Evolutionary conservation across 2,329 filamentous ascomycete species (phyloP).

Genomic region (Berkeleyomyces basicola): DNA sequence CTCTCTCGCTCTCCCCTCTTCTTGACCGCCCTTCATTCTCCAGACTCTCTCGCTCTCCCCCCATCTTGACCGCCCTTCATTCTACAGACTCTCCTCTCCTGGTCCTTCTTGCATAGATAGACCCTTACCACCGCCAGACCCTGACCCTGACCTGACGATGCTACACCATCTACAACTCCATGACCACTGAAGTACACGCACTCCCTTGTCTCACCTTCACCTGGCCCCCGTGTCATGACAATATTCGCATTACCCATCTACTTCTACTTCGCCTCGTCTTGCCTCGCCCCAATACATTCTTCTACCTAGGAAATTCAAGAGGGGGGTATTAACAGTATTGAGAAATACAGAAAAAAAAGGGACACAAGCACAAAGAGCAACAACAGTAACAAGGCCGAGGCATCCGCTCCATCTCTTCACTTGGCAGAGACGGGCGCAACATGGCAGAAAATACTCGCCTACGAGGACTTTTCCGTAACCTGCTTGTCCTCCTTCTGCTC

Average conservation of each 20-base stretch:
- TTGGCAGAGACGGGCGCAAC: not conserved
- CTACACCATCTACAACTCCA: not conserved
- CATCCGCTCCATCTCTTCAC: not conserved
- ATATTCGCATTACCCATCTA: not conserved
- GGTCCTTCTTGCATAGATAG: not conserved
- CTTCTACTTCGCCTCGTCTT: not conserved
- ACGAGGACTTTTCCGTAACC: conserved; percentile 13
- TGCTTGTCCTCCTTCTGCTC: conserved; percentile 12
- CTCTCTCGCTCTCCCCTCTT: not conserved
- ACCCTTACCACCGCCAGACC: too few species aligned
- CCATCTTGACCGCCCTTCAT: not conserved
- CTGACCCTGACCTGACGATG: not conserved
- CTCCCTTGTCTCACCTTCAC: not conserved
- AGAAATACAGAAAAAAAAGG: not conserved
- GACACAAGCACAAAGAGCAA: not conserved
- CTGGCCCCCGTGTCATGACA: not conserved
- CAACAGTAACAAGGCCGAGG: not conserved
- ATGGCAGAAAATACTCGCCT: conserved; percentile 14
- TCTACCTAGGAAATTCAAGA: not conserved
- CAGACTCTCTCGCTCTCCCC: not conserved
- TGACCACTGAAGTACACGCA: not conserved
- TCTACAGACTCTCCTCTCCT: not conserved
- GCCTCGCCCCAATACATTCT: not conserved
- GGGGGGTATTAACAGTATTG: conserved; percentile 8
- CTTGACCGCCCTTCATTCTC: not conserved